Conservation (phyloP, 1,284 basidiomycete genomes). For the Rhodotorula sp. region DNA sequence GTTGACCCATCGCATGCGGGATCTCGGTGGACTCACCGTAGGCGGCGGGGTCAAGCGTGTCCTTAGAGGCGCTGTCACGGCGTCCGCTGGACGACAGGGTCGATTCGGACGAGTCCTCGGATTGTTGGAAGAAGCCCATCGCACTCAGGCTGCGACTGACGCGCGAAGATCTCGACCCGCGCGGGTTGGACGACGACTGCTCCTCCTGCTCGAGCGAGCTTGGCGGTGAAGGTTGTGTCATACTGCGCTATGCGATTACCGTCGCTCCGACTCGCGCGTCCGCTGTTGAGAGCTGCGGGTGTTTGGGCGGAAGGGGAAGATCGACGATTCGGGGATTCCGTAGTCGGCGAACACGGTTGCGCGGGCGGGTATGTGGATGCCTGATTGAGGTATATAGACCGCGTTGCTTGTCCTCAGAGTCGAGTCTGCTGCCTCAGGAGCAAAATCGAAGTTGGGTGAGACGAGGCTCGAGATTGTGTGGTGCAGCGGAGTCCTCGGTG, state of each 20-base stretch:
- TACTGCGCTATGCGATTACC: not conserved
- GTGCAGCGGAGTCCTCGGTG: no score
- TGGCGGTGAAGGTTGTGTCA: conserved; percentile 6
- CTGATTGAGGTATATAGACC: not conserved
- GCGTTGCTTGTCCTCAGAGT: no score
- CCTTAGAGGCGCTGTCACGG: conserved; percentile 19
- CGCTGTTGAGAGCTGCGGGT: not conserved
- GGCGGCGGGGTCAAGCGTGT: conserved; percentile 25
- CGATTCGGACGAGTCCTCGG: conserved; percentile 17
- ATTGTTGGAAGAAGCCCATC: conserved; percentile 18
- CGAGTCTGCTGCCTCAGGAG: no score
- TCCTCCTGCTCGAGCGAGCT: conserved; percentile 19
- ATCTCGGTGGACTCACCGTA: conserved; percentile 13
- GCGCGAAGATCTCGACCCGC: conserved; percentile 8
- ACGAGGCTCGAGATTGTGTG: no score
- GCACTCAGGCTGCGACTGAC: conserved; percentile 9
- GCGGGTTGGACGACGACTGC: conserved; percentile 4
- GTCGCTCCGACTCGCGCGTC: not conserved
- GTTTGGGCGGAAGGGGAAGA: not conserved
- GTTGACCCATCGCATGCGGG: no score
- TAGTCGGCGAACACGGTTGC: no score
- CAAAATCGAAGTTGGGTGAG: no score
- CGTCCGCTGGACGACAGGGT: conserved; percentile 12
- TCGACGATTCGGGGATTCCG: not conserved
- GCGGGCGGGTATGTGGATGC: not conserved